These are phyloP conservation scores for Heterococcus sp. DNA, from an alignment of 108 stramenopile species.

Conservation along the genomic window DNA sequence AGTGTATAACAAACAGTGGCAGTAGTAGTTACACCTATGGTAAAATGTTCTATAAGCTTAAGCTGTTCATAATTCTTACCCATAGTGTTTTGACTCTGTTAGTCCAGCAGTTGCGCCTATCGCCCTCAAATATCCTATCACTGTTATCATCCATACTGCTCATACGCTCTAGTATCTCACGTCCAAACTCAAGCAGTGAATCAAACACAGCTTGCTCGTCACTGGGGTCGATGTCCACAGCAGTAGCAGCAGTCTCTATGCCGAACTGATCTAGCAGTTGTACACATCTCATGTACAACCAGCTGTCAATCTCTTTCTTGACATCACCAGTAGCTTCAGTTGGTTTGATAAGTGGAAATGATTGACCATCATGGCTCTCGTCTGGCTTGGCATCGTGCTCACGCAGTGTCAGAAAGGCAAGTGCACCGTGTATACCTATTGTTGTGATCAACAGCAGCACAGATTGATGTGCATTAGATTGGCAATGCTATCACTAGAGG, in stretches of 20 bases:
- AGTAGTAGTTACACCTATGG: too few species aligned
- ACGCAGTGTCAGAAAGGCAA: not conserved
- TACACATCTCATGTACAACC: not conserved
- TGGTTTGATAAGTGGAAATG: not conserved
- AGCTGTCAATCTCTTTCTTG: not conserved
- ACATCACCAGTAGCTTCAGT: not conserved
- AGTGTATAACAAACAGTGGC: too few species aligned
- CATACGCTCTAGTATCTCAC: not conserved
- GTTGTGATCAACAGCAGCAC: not conserved
- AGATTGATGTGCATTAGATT: not conserved
- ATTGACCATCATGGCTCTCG: not conserved
- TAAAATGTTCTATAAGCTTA: too few species aligned
- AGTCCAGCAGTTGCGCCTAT: not conserved
- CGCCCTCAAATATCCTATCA: not conserved
- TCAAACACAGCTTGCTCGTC: not conserved
- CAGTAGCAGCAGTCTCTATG: not conserved
- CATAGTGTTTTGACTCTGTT: not conserved
- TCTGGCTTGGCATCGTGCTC: not conserved
- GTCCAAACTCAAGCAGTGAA: not conserved
- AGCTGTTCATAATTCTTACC: too few species aligned
- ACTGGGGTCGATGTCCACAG: not conserved
- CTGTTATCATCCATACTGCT: not conserved
- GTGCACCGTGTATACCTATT: not conserved
- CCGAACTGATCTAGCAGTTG: not conserved
- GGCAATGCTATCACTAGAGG: not conserved